These are phyloP conservation scores for Monascus purpureus DNA, from an alignment of 495 filamentous ascomycete genomes.

Conservation along the genomic window DNA sequence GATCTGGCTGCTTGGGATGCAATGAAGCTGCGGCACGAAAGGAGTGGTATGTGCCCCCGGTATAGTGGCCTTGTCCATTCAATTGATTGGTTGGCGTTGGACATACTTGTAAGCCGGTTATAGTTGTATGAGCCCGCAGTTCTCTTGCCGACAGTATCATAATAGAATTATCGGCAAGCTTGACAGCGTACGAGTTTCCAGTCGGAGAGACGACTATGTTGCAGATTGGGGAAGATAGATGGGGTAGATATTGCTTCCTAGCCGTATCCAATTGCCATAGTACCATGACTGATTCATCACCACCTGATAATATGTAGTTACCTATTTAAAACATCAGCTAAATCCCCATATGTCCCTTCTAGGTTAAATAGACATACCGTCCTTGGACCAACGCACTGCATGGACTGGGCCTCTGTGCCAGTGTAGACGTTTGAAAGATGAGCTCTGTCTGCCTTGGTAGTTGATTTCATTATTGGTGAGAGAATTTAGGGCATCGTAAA, in stretches of 20 bases:
- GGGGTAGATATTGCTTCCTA: constrained; percentile 65
- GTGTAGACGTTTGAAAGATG: constrained; percentile 44
- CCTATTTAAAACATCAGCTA: constrained; percentile 35
- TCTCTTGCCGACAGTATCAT: constrained; percentile 84
- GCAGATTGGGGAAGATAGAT: constrained; percentile 72
- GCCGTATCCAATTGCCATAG: constrained; percentile 92
- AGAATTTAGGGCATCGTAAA: constrained; percentile 53
- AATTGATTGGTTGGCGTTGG: constrained; percentile 6
- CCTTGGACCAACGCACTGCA: constrained; percentile 72
- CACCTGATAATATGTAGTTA: constrained; percentile 92
- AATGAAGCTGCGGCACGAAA: constrained; percentile 22
- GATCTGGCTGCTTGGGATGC: constrained; percentile 40
- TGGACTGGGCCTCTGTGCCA: constrained; percentile 82
- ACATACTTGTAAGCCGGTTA: constrained; percentile 64
- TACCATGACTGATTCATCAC: constrained; percentile 76
- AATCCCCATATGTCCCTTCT: background rate
- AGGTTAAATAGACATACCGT: constrained; percentile 47
- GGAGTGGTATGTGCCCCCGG: constrained; percentile 1
- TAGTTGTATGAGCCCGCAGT: constrained; percentile 61
- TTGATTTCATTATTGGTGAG: constrained; percentile 27
- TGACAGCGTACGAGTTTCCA: constrained; percentile 68
- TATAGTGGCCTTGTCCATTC: background rate
- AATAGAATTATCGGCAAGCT: constrained; percentile 77
- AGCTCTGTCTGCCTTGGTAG: constrained; percentile 25
- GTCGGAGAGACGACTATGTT: constrained; percentile 66